A percentile compares a stretch with the other conserved stretches of the same genome.
Evolutionary conservation across 768 basidiomycete species (phyloP).

Genomic region (Infundibulicybe gibba): DNA sequence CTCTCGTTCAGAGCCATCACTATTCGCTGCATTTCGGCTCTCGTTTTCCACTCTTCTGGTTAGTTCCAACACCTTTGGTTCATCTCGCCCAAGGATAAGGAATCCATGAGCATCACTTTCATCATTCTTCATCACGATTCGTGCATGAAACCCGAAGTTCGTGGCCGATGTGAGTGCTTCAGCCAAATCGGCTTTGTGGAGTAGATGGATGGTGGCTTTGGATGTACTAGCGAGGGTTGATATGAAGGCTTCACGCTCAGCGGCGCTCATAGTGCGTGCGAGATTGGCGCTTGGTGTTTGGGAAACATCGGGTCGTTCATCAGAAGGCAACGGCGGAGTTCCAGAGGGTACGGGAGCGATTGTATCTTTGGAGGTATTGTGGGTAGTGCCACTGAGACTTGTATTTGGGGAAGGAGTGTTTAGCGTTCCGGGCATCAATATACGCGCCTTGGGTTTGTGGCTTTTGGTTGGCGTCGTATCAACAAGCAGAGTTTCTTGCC

Average conservation of each 20-base stretch:
- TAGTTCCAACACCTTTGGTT: constrained; percentile 39
- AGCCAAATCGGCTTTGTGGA: constrained; percentile 42
- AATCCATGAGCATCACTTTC: constrained; percentile 33
- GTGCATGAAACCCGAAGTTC: constrained; percentile 39
- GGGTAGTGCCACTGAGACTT: constrained; percentile 2
- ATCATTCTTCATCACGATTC: constrained; percentile 34
- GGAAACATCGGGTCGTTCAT: no score
- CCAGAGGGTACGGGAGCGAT: no score
- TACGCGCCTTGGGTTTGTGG: constrained; percentile 14
- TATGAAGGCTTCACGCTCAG: constrained; percentile 50
- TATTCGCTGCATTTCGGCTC: constrained; percentile 14
- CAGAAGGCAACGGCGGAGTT: no score
- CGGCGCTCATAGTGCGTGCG: constrained; percentile 45
- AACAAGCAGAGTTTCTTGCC: constrained; percentile 25
- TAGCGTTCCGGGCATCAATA: constrained; percentile 54
- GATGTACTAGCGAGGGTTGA: constrained; percentile 37
- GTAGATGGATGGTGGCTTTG: constrained; percentile 44
- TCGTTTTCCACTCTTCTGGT: constrained; percentile 27
- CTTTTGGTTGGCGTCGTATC: constrained; percentile 17
- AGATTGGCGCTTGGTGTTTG: constrained; percentile 17
- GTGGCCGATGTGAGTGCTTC: constrained; percentile 35
- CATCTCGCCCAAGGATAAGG: constrained; percentile 51
- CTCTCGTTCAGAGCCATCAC: no score
- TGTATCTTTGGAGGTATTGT: constrained; percentile 1
- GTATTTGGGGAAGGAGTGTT: constrained; percentile 39